Base-by-base conservation (phyloP, 2,329 filamentous ascomycete species). In the Penicillium freii region DNA sequence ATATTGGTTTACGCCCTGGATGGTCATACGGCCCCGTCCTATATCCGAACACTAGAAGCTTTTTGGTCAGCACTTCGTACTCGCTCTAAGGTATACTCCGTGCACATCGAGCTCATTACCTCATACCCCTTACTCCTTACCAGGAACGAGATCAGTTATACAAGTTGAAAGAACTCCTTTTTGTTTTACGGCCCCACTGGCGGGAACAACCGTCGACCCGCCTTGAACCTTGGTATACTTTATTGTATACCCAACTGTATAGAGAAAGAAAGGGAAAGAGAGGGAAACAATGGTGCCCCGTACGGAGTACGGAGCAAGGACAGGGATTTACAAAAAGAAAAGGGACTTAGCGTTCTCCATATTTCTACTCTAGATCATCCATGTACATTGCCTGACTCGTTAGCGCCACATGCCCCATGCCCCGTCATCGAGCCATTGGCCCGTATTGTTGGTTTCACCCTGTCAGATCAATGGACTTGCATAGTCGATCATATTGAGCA, bases 151-250 rank as follows among this genome's bases (percentile, higher is more conserved):
- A 29, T 42, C 6, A 39, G 17, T n/a, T 46, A 33, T 27, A n/a
- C 8, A n/a, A 33, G 9, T 31, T 33, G 11, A 33, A 23, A 42
- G 17, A 9, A 21, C 34, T 48, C 21, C 29, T 51, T 38, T 43
- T 51, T 43, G 17, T 51, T 17, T 43, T 21, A 15, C 39, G 53
- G 53, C 53, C 53, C 53, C 53, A 56, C 53, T 36, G 36, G 36
- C 53, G 53, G 53, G 53, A 51, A 44, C n/a, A 44, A 56, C 53
- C 53, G 53, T 38, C 17, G 53, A 56, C 53, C 53, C 46, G 53
- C 46, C 46, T 29, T 27, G 17, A 33, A 34, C 38, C 48, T 15
- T 47, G 31, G 31, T n/a, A 53, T 52, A 46, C 33, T 54, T 39
- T 19, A 23, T 51, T 42, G 29, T 34, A 43, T 43, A n/a, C 11